phyloP scores from a whole-genome alignment of 164 flowering plant species.

The Vitis amurensis region DNA sequence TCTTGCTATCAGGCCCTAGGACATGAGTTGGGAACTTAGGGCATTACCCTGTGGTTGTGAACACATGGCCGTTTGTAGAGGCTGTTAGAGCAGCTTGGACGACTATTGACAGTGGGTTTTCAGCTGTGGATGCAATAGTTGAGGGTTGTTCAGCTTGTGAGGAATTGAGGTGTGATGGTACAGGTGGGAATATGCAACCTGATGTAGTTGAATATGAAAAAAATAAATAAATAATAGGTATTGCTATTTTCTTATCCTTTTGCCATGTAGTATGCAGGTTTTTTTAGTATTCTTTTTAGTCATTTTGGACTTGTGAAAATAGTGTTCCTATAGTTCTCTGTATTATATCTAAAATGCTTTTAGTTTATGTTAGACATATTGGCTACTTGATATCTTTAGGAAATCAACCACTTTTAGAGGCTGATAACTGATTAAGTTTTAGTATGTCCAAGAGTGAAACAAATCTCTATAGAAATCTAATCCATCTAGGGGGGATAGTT shows the following conservation, averaged over 20 bases:
- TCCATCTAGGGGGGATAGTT: neutral
- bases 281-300: neutral
- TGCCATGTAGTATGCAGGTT: too few relatives aligned
- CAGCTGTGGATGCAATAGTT: slow-evolving; percentile 78
- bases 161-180: slow-evolving; percentile 84
- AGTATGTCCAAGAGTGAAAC: too few relatives aligned
- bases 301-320: neutral
- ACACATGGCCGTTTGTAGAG: slow-evolving; percentile 92
- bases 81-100: slow-evolving; percentile 81
- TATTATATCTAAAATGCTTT: neutral
- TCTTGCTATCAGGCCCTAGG: slow-evolving; percentile 35
- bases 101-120: slow-evolving; percentile 56
- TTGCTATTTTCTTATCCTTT: too few relatives aligned
- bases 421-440: too few relatives aligned
- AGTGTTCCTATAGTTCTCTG: too few relatives aligned
- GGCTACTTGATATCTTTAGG: too few relatives aligned
- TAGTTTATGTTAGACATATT: too few relatives aligned
- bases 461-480: neutral
- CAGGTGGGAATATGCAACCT: slow-evolving; percentile 44
- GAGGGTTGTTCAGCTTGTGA: slow-evolving; percentile 98
- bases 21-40: slow-evolving; percentile 24
- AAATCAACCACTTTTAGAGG: too few relatives aligned
- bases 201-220: too few relatives aligned
- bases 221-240: neutral
- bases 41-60: slow-evolving; percentile 71